These are phyloP conservation scores for Ichthyophthirius multifiliis DNA, from an alignment of 169 alveolate genomes.

Conservation along the genomic window DNA sequence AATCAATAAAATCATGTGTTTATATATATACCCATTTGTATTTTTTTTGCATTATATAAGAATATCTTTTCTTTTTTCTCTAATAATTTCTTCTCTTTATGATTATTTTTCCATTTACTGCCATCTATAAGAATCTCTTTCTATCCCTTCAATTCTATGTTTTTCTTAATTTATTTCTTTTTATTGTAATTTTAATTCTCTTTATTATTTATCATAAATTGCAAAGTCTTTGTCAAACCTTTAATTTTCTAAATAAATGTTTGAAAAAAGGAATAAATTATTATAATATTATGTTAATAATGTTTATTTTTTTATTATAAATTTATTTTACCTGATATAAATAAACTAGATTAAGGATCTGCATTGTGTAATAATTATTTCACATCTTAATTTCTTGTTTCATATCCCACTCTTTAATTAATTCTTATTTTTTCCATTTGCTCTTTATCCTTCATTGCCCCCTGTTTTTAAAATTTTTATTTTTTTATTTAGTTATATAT, in stretches of 20 bases:
- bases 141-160: constrained; percentile 69
- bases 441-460: constrained; percentile 44
- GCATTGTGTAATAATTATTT: constrained; percentile 16
- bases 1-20: neutral
- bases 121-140: constrained; percentile 80
- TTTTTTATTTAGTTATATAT: neutral
- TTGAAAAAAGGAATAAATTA: no score
- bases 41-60: constrained; percentile 73
- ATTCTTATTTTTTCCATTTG: constrained; percentile 48
- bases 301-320: neutral
- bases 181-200: constrained; percentile 64
- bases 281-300: no score
- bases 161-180: constrained; percentile 53
- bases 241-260: constrained; percentile 59
- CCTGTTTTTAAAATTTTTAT: neutral
- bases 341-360: constrained; percentile 19
- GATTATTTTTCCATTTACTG: constrained; percentile 76
- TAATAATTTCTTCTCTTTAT: constrained; percentile 52
- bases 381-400: constrained; percentile 6
- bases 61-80: constrained; percentile 56
- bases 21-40: constrained; percentile 38
- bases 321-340: constrained; percentile 5
- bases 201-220: constrained; percentile 65
- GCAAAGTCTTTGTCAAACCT: constrained; percentile 85
- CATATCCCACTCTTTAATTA: constrained; percentile 34